Evolutionary conservation across 2,329 filamentous ascomycete genomes (phyloP).

Genomic region (Thielaviopsis euricoi): DNA sequence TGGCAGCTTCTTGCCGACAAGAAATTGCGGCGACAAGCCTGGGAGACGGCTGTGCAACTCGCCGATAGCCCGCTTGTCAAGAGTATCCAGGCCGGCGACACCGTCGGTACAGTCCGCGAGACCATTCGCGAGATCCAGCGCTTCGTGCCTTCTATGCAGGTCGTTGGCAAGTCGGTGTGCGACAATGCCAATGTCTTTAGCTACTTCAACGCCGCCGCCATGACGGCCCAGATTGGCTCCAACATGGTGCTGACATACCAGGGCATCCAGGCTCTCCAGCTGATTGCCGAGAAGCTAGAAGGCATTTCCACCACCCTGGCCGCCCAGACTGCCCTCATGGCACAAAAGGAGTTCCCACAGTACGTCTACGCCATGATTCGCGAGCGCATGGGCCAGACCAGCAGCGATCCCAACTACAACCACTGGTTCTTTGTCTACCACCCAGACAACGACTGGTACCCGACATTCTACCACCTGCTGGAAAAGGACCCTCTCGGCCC

Average conservation of each 20-base stretch:
- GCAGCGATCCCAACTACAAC: slow-evolving; percentile 17
- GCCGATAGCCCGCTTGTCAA: slow-evolving; percentile 11
- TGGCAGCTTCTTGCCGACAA: slow-evolving; percentile 11
- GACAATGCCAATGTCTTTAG: slow-evolving; percentile 19
- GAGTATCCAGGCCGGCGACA: slow-evolving; percentile 11
- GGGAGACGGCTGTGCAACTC: slow-evolving; percentile 10
- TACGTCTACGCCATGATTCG: slow-evolving; percentile 22
- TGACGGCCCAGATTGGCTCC: slow-evolving; percentile 19
- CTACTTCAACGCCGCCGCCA: slow-evolving; percentile 19
- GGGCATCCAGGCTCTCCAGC: slow-evolving; percentile 20
- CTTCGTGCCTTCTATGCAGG: slow-evolving; percentile 20
- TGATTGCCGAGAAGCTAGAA: slow-evolving; percentile 21
- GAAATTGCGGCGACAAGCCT: slow-evolving; percentile 11
- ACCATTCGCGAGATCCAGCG: slow-evolving; percentile 10
- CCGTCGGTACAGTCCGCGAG: slow-evolving; percentile 10
- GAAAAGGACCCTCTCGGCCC: slow-evolving; percentile 20
- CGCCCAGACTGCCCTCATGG: slow-evolving; percentile 21
- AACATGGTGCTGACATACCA: slow-evolving; percentile 22
- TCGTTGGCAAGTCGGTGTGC: slow-evolving; percentile 20
- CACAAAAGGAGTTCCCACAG: slow-evolving; percentile 22
- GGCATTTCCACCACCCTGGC: slow-evolving; percentile 20
- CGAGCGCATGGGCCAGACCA: slow-evolving; percentile 20
- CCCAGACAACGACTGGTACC: slow-evolving; percentile 26
- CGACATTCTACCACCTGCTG: slow-evolving; percentile 23
- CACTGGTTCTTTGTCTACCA: slow-evolving; percentile 27